Percentiles rank a stretch among this genome's conserved stretches.
These are phyloP conservation scores for Suillus plorans DNA, from an alignment of 768 basidiomycete genomes.

Conservation along the genomic window DNA sequence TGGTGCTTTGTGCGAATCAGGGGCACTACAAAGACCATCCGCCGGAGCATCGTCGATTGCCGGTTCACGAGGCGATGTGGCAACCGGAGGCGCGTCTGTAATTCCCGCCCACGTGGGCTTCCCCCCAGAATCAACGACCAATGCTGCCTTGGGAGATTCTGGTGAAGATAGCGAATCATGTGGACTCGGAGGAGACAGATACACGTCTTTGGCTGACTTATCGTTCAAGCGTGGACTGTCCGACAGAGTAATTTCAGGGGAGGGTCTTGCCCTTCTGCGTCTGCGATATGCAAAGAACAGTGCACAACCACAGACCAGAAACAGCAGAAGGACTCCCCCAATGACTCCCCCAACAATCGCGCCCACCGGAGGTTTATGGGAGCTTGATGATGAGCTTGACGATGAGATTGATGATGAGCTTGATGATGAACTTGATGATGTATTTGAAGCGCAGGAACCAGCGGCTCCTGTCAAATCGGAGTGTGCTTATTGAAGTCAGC, in stretches of 20 bases:
- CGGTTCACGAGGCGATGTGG: too few relatives aligned
- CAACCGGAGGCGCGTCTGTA: neutral
- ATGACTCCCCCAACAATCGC: slow-evolving; percentile 24
- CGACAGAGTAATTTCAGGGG: neutral
- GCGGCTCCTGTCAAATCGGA: slow-evolving; percentile 22
- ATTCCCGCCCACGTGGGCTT: neutral
- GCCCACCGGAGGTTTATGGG: slow-evolving; percentile 13
- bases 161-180: neutral
- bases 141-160: neutral
- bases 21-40: neutral
- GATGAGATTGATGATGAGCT: neutral
- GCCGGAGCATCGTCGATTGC: neutral
- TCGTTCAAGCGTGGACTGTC: neutral
- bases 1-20: neutral
- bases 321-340: slow-evolving; percentile 15
- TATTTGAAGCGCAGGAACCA: slow-evolving; percentile 1
- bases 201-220: neutral
- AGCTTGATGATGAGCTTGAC: neutral
- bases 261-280: slow-evolving; percentile 6
- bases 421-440: too few relatives aligned
- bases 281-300: slow-evolving; percentile 13
- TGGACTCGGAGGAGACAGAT: neutral
- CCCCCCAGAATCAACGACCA: neutral
- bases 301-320: slow-evolving; percentile 14
- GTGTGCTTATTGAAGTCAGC: slow-evolving; percentile 10